Percentiles rank a stretch among this genome's conserved stretches.
Evolutionary conservation across 768 basidiomycete species (phyloP).

Genomic region (Solioccasus polychromus): DNA sequence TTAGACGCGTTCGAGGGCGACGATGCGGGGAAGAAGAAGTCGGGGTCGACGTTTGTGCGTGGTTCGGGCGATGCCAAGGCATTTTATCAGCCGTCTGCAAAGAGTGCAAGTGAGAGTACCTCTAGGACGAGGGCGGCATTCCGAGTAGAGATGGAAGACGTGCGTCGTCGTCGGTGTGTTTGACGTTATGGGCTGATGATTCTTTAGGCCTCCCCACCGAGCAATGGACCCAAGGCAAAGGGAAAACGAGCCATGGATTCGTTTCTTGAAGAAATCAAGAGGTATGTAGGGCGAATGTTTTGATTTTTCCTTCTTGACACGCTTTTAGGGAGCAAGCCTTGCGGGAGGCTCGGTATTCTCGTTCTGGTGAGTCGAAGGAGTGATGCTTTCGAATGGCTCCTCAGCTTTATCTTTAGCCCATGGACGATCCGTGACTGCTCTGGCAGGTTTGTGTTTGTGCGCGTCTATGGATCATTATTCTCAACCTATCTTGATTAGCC

Average conservation of each 20-base stretch:
- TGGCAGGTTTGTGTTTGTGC: conserved; percentile 63
- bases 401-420: conserved; percentile 38
- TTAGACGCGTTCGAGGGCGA: conserved; percentile 81
- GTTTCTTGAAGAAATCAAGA: conserved; percentile 95
- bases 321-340: conserved; percentile 83
- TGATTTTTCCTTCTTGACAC: conserved; percentile 1
- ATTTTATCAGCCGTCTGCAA: conserved; percentile 43
- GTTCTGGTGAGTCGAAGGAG: conserved; percentile 47
- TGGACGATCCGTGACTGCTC: conserved; percentile 81
- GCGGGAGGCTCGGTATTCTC: conserved; percentile 80
- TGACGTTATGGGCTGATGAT: conserved; percentile 2
- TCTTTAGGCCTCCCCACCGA: conserved; percentile 56
- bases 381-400: neutral
- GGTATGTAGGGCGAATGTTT: conserved; percentile 40
- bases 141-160: conserved; percentile 32
- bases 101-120: conserved; percentile 25
- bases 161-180: conserved; percentile 21
- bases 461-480: neutral
- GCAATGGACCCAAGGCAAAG: conserved; percentile 64
- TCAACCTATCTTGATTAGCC: conserved; percentile 39
- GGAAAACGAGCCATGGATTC: conserved; percentile 96
- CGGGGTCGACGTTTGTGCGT: conserved; percentile 59
- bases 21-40: conserved; percentile 46
- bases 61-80: conserved; percentile 42
- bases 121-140: conserved; percentile 33